phyloP scores from a whole-genome alignment of 768 basidiomycete genomes.

The Naganishia randhawae region DNA sequence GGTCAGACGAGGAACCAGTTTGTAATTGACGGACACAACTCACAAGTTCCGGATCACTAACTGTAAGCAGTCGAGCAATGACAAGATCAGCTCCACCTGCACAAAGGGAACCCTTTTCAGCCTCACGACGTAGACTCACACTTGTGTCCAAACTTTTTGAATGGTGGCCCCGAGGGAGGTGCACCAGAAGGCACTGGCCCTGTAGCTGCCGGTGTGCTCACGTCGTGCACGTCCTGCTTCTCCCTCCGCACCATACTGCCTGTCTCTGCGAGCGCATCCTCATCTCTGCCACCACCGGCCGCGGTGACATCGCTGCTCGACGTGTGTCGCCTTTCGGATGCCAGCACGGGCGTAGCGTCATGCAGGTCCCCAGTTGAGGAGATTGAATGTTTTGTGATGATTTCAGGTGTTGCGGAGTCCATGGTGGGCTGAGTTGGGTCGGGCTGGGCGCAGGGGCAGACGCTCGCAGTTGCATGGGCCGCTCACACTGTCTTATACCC shows the following conservation, averaged over 20 bases:
- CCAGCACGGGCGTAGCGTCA: conserved; percentile 3
- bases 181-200: no score
- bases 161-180: background rate
- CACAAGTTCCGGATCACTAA: conserved; percentile 28
- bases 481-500: background rate
- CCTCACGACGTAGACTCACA: background rate
- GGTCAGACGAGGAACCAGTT: background rate
- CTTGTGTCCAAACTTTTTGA: conserved; percentile 8
- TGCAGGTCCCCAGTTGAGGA: conserved; percentile 9
- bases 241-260: background rate
- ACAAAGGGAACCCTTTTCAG: background rate
- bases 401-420: background rate
- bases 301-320: conserved; percentile 13
- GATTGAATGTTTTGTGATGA: conserved; percentile 7
- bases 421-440: no score
- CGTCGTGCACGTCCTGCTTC: background rate
- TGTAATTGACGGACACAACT: background rate
- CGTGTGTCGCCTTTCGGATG: background rate
- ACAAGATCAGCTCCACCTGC: background rate
- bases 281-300: background rate
- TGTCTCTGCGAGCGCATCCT: background rate
- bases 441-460: no score
- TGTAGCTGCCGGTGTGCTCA: background rate
- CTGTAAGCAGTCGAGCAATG: background rate
- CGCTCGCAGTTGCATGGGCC: no score